Evolutionary conservation across 352 stramenopile species (phyloP), one percentile per base, ranked within the genome.

Genomic region (Pythium chondricola): DNA sequence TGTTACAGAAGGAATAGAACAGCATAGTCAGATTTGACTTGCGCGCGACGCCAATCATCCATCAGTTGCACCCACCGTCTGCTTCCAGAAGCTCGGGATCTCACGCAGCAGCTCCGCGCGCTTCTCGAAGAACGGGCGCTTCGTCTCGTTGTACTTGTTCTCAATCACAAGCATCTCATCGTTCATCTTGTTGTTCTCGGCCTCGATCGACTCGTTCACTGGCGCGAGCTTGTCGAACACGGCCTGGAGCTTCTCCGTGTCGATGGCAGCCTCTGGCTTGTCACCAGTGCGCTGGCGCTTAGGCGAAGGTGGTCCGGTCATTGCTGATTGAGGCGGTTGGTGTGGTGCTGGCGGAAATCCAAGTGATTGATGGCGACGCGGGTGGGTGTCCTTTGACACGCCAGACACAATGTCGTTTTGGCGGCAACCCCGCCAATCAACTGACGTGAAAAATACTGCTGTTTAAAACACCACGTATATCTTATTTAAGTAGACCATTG

Each of bases 61-160:
- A n/a, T n/a, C n/a, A n/a, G n/a, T n/a, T n/a, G n/a, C n/a, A n/a
- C 72, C 53, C 53, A 89, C 75, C 58, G 67, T 63, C 56, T 88
- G 62, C 63, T 88, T 88, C 80, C 80, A 91, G 61, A 91, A 88
- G 45, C 56, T 41, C 5, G 80, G 76, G 41, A 91, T 87, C 14
- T 81, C 69, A 17, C 44, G 45, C 41, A 91, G 52, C 33, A 86
- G 60, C 52, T 84, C 75, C 56, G 57, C 52, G 51, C 80, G 80
- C 67, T 88, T 86, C 43, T 71, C 67, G 56, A 77, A 83, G 31
- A 72, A 59, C 8, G 76, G 73, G 35, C 68, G 70, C 69, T 88
- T 88, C 48, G 61, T 63, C 32, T 48, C 63, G 60, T 88, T 88
- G 71, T 79, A 84, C 59, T 87, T 87, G 69, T 59, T 76, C 61